Evolutionary conservation across 2,329 filamentous ascomycete species (phyloP).

Genomic region (Cordyceps militaris): DNA sequence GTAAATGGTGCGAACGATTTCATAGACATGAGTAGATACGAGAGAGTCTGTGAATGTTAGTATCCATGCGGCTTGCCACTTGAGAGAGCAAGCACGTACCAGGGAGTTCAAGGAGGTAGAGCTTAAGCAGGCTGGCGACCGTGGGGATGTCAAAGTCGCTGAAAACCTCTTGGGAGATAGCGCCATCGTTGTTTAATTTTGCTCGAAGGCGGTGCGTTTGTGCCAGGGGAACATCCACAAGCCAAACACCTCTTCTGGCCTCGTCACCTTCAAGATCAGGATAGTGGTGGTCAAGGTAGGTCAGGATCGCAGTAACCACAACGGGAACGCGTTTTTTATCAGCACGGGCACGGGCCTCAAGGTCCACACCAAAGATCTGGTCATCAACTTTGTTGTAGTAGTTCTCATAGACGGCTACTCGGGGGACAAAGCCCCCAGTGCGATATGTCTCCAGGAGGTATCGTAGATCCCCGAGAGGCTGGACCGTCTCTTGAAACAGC

Average conservation of each 20-base stretch:
- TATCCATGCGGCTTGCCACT: not conserved
- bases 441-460: slow-evolving; percentile 96
- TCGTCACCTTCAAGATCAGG: slow-evolving; percentile 96
- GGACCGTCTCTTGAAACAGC: slow-evolving; percentile 98
- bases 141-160: slow-evolving; percentile 90
- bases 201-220: slow-evolving; percentile 79
- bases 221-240: slow-evolving; percentile 79
- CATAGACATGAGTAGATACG: slow-evolving; percentile 95
- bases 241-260: slow-evolving; percentile 85
- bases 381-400: slow-evolving; percentile 98
- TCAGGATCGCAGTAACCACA: slow-evolving; percentile 86
- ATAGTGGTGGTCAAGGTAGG: slow-evolving; percentile 93
- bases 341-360: slow-evolving; percentile 88
- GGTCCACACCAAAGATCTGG: slow-evolving; percentile 94
- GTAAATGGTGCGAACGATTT: slow-evolving; percentile 97
- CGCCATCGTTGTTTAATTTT: slow-evolving; percentile 80
- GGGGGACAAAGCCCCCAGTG: slow-evolving; percentile 86
- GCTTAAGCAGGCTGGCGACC: slow-evolving; percentile 83
- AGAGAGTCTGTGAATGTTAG: slow-evolving; percentile 67
- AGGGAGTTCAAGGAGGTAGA: slow-evolving; percentile 91
- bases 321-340: slow-evolving; percentile 94
- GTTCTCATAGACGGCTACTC: slow-evolving; percentile 91
- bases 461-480: slow-evolving; percentile 79
- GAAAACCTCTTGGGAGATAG: slow-evolving; percentile 67
- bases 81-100: slow-evolving; percentile 47